Percentiles rank a stretch among this genome's conserved stretches.
These are phyloP conservation scores for Trichoderma sp. DNA, from an alignment of 2,329 filamentous ascomycete genomes.

Conservation along the genomic window DNA sequence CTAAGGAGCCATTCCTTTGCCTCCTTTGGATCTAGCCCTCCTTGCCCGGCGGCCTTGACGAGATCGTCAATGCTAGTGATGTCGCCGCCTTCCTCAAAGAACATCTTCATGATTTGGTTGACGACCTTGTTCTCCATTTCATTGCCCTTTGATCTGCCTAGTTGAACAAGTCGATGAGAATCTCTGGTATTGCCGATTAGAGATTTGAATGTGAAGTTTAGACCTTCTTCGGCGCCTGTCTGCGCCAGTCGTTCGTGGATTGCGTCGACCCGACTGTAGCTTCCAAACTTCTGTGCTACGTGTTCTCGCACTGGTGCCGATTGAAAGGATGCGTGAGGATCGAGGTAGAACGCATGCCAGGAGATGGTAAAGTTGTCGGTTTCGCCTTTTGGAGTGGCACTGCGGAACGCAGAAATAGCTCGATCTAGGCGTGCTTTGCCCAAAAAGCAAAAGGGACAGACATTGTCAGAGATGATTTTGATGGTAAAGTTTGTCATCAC, in stretches of 20 bases:
- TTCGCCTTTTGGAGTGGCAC: neutral
- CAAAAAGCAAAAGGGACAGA: neutral
- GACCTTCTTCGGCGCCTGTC: neutral
- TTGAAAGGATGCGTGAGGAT: neutral
- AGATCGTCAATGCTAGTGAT: neutral
- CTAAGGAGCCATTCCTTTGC: neutral
- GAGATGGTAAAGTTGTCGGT: neutral
- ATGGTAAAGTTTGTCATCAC: neutral
- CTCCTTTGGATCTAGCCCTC: neutral
- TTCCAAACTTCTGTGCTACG: neutral
- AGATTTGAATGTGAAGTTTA: neutral
- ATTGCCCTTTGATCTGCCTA: neutral
- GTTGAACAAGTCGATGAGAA: neutral
- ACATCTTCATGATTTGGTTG: neutral
- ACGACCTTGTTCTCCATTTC: neutral
- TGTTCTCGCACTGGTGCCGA: neutral
- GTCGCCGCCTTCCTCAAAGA: neutral
- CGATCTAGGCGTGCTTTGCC: neutral
- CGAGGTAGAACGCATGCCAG: neutral
- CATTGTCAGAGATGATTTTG: neutral
- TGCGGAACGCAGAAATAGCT: neutral
- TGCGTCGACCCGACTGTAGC: neutral
- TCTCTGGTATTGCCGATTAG: neutral
- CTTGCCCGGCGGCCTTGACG: neutral
- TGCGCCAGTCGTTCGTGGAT: neutral